These are phyloP conservation scores for Melampsora americana DNA, from an alignment of 1,284 basidiomycete genomes.

Conservation along the genomic window DNA sequence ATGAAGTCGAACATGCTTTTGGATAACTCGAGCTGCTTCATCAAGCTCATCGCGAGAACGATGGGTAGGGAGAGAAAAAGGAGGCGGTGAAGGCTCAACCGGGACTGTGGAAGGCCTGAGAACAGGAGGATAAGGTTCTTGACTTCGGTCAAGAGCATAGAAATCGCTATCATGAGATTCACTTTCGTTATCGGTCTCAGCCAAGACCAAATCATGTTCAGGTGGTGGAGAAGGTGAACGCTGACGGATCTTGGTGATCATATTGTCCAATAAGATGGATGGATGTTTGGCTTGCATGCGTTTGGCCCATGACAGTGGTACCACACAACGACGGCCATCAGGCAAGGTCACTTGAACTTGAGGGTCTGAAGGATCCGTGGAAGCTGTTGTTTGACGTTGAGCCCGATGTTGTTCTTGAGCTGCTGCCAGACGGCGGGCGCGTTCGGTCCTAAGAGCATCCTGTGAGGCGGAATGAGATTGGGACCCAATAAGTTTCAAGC, in stretches of 20 bases:
- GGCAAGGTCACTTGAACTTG: constrained; percentile 34
- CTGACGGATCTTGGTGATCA: constrained; percentile 8
- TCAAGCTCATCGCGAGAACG: constrained; percentile 26
- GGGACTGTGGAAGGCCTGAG: background rate
- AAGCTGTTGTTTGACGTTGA: background rate
- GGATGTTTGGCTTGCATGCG: constrained; percentile 40
- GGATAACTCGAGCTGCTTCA: constrained; percentile 33
- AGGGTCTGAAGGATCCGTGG: background rate
- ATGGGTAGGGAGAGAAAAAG: constrained; percentile 6
- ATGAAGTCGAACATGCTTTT: constrained; percentile 19
- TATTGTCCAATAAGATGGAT: constrained; percentile 13
- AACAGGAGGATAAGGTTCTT: constrained; percentile 28
- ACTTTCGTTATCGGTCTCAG: constrained; percentile 1
- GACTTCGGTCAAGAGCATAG: constrained; percentile 27
- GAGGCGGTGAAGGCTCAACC: background rate
- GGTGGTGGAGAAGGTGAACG: constrained; percentile 4
- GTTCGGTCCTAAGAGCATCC: constrained; percentile 30
- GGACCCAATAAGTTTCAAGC: background rate
- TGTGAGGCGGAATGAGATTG: background rate
- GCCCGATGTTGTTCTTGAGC: constrained; percentile 5
- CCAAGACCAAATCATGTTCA: background rate
- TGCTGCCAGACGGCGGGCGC: constrained; percentile 27
- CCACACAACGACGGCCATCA: constrained; percentile 24
- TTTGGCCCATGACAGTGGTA: constrained; percentile 34
- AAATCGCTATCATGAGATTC: constrained; percentile 22